Evolutionary conservation across 108 stramenopile genomes (phyloP).

Genomic region (Asterionellopsis glacialis): DNA sequence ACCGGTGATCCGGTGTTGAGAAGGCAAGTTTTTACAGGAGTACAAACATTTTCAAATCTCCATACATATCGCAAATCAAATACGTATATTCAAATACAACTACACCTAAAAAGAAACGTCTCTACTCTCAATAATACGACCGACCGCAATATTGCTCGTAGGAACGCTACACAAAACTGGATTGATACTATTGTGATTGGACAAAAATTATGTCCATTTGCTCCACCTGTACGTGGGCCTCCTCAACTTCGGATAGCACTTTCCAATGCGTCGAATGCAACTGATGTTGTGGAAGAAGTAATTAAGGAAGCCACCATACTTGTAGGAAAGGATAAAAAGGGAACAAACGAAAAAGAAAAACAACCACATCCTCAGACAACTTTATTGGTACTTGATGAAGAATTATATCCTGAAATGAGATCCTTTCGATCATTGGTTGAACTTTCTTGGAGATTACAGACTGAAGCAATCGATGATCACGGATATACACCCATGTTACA

Average conservation of each 20-base stretch:
- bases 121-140: no score
- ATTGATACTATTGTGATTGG: conserved; percentile 26
- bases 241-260: conserved; percentile 16
- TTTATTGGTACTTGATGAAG: conserved; percentile 21
- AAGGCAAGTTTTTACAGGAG: no score
- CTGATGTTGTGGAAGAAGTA: conserved; percentile 9
- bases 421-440: conserved; percentile 31
- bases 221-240: conserved; percentile 18
- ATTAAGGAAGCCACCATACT: conserved; percentile 1
- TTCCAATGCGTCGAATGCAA: conserved; percentile 1
- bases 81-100: no score
- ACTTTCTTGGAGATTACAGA: conserved; percentile 31
- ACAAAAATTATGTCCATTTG: conserved; percentile 40
- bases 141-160: not conserved
- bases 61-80: no score
- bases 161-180: conserved; percentile 20
- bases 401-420: not conserved
- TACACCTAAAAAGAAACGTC: no score
- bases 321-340: not conserved
- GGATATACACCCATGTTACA: conserved; percentile 13
- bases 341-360: no score
- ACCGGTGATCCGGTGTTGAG: no score
- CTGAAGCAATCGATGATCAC: conserved; percentile 15
- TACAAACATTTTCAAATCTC: no score
- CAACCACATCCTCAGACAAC: conserved; percentile 28